phyloP scores from a whole-genome alignment of 106 monocot genomes.

The Apostasia shenzhenica region DNA sequence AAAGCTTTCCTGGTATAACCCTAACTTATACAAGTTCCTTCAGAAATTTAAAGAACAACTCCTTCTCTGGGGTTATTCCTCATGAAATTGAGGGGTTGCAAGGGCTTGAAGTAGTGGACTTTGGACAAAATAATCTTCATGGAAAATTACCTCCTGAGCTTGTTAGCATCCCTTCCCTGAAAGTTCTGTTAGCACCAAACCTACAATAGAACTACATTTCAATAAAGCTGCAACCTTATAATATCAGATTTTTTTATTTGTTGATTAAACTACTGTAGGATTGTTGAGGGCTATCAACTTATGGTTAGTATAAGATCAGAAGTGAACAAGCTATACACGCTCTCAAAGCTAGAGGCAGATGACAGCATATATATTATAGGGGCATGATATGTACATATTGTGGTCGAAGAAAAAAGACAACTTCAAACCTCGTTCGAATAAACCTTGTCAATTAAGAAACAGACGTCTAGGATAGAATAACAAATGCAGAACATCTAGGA shows the following conservation, averaged over 20 bases:
- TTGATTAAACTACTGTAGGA: slow-evolving; percentile 7
- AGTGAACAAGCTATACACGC: slow-evolving; percentile 9
- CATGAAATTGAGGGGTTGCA: slow-evolving; percentile 25
- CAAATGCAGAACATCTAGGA: too few species aligned
- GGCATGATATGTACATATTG: too few species aligned
- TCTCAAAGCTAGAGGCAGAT: slow-evolving; percentile 15
- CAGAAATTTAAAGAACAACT: slow-evolving; percentile 48
- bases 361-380: neutral
- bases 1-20: neutral
- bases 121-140: slow-evolving; percentile 35
- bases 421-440: too few species aligned
- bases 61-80: slow-evolving; percentile 38
- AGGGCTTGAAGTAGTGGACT: slow-evolving; percentile 31
- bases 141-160: slow-evolving; percentile 28
- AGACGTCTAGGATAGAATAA: too few species aligned
- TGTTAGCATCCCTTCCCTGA: slow-evolving; percentile 14
- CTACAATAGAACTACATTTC: neutral
- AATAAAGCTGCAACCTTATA: too few species aligned
- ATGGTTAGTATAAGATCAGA: slow-evolving; percentile 7
- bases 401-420: too few species aligned
- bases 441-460: too few species aligned
- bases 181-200: slow-evolving; percentile 27
- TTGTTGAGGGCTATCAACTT: slow-evolving; percentile 24
- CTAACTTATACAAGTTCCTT: slow-evolving; percentile 7
- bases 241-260: neutral